Evolutionary conservation across 352 stramenopile species (phyloP).

Genomic region (Globisporangium viniferum): DNA sequence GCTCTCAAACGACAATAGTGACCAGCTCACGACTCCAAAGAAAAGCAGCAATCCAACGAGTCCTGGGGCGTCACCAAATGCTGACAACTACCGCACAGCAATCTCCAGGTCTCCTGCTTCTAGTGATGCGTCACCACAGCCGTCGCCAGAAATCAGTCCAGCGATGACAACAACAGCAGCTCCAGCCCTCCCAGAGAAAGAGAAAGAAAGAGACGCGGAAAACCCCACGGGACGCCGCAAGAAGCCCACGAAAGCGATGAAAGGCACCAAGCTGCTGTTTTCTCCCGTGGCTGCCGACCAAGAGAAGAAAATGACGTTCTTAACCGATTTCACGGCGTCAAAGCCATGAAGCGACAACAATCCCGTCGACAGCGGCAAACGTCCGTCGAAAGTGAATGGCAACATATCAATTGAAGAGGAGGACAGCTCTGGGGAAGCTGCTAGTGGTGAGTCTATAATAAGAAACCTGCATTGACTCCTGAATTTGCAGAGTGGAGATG

Average conservation of each 20-base stretch:
- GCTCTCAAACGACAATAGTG: neutral
- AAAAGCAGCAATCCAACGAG: neutral
- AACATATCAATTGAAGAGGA: neutral
- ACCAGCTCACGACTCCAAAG: slow-evolving; percentile 6
- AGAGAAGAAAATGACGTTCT: slow-evolving; percentile 17
- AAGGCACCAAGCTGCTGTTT: slow-evolving; percentile 42
- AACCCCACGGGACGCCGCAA: slow-evolving; percentile 10
- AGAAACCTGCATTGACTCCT: neutral
- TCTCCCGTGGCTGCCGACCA: slow-evolving; percentile 35
- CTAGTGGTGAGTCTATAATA: slow-evolving; percentile 7
- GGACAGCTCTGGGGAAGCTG: neutral
- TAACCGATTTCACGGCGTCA: neutral
- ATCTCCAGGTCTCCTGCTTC: neutral
- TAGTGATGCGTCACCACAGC: neutral
- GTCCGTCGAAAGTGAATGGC: neutral
- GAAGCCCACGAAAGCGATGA: slow-evolving; percentile 21
- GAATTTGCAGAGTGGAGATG: slow-evolving; percentile 3
- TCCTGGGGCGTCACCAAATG: neutral
- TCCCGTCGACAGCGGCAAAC: no score
- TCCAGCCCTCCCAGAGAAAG: neutral
- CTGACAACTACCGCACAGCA: slow-evolving; percentile 7
- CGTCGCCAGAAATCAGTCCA: slow-evolving; percentile 1
- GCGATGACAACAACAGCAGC: neutral
- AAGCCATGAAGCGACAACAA: neutral
- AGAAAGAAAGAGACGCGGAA: neutral